Base-by-base conservation (phyloP, 306 rosid genomes). In the Lathyrus aphaca region DNA sequence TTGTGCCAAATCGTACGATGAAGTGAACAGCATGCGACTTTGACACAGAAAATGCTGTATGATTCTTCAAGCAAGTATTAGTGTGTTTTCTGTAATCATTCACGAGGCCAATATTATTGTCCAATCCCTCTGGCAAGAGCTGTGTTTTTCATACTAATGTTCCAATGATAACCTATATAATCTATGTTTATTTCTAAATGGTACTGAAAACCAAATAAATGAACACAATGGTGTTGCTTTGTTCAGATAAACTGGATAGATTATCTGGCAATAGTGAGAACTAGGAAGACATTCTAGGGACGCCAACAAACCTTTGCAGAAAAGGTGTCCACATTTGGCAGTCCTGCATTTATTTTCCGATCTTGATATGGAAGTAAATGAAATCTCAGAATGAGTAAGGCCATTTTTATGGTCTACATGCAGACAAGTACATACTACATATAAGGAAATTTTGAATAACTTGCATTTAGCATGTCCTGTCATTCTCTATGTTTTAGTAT, bases 291-390 rank as follows among this genome's bases (percentile, higher is more conserved):
- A 32, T 32, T 32, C 38, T 32, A 32, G 38, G 8, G 38, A 32
- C 38, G 8, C 38, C 38, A 6, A 5, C 27, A 57, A 23, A 54
- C 10, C 38, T 27, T 21, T 46, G 57, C 68, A 30, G 21, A 35
- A 64, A 63, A 19, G 53, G 25, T 44, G 19, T 65, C 67, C 45
- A 38, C 56, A 18, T 72, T 10, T 18, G 29, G 40, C 38, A 72
- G 57, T 15, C 16, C 65, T 38, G 46, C 82, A 72, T 65, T 27
- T 3, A 23, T 72, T 60, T 71, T 38, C 64, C 57, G 21, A 77
- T 56, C 54, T 61, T 63, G 53, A 27, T 42, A 37, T 38, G 58
- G 50, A 50, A 62, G 66, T 42, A 65, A 9, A 30, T 21, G 53
- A 37, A 19, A 61, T 40, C 18, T 18, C 48, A 48, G 44, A 35